Conservation (phyloP, 2,329 filamentous ascomycete genomes). For the Davidsoniella neocaledoniae region DNA sequence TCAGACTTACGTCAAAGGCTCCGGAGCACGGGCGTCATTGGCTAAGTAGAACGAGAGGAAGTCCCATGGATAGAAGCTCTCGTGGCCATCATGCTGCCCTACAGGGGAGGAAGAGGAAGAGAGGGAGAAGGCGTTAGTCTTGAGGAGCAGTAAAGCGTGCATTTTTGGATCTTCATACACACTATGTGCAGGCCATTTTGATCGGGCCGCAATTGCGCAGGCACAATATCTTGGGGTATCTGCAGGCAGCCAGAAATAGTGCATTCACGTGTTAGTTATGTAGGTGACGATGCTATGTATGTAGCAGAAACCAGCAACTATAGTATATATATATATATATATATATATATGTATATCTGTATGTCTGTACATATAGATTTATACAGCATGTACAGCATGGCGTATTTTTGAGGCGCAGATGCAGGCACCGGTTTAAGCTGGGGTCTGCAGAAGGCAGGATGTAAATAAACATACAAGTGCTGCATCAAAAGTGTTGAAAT, state of each 20-base stretch:
- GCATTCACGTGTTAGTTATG: not conserved
- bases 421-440: too few species aligned
- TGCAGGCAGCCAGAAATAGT: slow-evolving; percentile 12
- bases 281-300: not conserved
- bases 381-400: not conserved
- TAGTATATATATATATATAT: not conserved
- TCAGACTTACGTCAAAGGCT: slow-evolving; percentile 20
- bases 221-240: slow-evolving; percentile 20
- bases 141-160: not conserved
- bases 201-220: slow-evolving; percentile 17
- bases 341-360: too few species aligned
- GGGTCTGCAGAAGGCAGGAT: not conserved
- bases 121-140: slow-evolving; percentile 3
- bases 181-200: slow-evolving; percentile 19
- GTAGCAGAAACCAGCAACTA: not conserved
- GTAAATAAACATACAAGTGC: not conserved
- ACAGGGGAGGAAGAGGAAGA: not conserved
- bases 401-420: not conserved
- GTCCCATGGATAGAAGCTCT: slow-evolving; percentile 47
- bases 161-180: slow-evolving; percentile 17
- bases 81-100: slow-evolving; percentile 54
- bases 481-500: slow-evolving; percentile 23
- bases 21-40: slow-evolving; percentile 19
- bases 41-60: slow-evolving; percentile 38
- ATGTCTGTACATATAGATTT: too few species aligned